Base-by-base conservation (phyloP, 2,329 filamentous ascomycete species). In the Penicillium sp. region DNA sequence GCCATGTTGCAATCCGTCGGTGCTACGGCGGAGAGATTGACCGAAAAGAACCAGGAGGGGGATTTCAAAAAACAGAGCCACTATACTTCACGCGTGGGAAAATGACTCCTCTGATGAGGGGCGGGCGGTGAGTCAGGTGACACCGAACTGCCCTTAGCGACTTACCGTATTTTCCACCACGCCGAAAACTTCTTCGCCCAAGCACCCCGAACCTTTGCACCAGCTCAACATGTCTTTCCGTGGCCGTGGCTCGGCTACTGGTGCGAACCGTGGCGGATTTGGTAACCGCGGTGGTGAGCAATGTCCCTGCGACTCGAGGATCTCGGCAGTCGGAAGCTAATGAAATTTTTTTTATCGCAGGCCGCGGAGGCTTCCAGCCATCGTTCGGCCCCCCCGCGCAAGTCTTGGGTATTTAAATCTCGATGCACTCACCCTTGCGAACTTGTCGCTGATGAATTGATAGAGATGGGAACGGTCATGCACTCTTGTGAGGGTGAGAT, bases 401-500 rank as follows among this genome's bases (percentile, higher is more conserved):
- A 41, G 77, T 83, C 36, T 61, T 79, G 55, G 74, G 73, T 77
- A 65, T 52, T 57, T 55, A 36, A 13, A n/a, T 40, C 33, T 33
- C 20, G 31, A 32, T 32, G 6, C 46, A 10, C 22, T 20, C 25
- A 38, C 32, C 32, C 17, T 12, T 15, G 32, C 35, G 18, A 22
- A 35, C 18, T 38, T 30, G 32, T 52, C 47, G 38, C 64, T 69
- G 48, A 70, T 51, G 29, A 38, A 42, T 9, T 28, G 30, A 41
- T 50, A 82, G 92, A 95, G 72, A 87, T 98, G 84, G 92, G 92
- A 67, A 79, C 79, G 51, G 94, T 96, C 69, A 70, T 95, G 64
- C 92, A 98, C 72, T 82, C 88, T 42, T 90, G 85, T 71, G 92
- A 98, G 70, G 90, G 90, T 65, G 92, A 98, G 70, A 92, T 98